A percentile compares a stretch with the other conserved stretches of the same genome.
phyloP scores from a whole-genome alignment of 1,139 yeast genomes.

The Candida sojae region DNA sequence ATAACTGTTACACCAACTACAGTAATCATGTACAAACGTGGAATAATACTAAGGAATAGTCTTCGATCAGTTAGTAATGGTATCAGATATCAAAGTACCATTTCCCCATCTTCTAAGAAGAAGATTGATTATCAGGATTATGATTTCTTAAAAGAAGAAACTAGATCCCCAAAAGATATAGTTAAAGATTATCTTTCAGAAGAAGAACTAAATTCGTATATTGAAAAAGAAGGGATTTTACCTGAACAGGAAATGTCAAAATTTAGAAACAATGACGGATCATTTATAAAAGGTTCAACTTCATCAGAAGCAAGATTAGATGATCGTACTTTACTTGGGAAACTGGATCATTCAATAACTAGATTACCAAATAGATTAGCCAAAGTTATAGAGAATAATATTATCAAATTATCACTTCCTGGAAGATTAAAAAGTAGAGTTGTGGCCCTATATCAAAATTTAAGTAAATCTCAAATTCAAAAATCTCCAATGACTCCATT shows the following conservation, averaged over 20 bases:
- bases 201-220: slow-evolving; percentile 3
- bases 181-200: slow-evolving; percentile 6
- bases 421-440: slow-evolving; percentile 56
- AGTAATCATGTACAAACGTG: not conserved
- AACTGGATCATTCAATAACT: slow-evolving; percentile 47
- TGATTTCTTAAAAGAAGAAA: slow-evolving; percentile 9
- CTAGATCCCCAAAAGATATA: slow-evolving; percentile 5
- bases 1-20: not conserved
- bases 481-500: slow-evolving; percentile 51
- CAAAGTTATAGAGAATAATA: slow-evolving; percentile 58
- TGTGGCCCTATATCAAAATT: slow-evolving; percentile 50
- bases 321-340: slow-evolving; percentile 47
- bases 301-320: slow-evolving; percentile 57
- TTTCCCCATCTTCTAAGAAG: not conserved
- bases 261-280: slow-evolving; percentile 40
- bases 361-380: slow-evolving; percentile 55
- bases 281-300: slow-evolving; percentile 43
- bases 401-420: slow-evolving; percentile 55
- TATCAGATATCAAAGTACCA: not conserved
- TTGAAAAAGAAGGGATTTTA: not conserved
- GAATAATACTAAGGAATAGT: not conserved
- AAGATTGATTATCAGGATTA: slow-evolving; percentile 3
- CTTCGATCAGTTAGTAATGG: not conserved
- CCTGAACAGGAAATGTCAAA: slow-evolving; percentile 22
- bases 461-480: slow-evolving; percentile 55